Percentiles rank a stretch among this genome's conserved stretches.
phyloP scores from a whole-genome alignment of 202 grass and related monocot species.

The Brachypodium distachyon region DNA sequence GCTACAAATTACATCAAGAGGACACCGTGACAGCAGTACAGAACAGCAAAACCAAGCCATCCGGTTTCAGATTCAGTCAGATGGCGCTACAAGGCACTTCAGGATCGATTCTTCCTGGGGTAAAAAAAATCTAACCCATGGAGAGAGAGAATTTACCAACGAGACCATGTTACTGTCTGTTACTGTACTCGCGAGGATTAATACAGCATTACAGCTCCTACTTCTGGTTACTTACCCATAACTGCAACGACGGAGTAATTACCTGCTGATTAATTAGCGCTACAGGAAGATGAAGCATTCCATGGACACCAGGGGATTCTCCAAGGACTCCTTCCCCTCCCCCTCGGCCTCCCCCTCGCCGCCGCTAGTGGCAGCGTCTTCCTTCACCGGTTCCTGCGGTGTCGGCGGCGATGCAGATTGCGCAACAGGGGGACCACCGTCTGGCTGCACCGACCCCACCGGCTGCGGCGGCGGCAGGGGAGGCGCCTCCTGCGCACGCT shows the following conservation, averaged over 20 bases:
- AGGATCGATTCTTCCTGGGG: background rate
- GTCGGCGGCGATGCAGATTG: background rate
- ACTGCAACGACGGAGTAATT: background rate
- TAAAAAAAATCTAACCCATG: conserved; percentile 8
- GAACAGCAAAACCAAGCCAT: background rate
- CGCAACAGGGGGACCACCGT: background rate
- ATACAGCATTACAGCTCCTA: background rate
- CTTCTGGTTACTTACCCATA: conserved; percentile 18
- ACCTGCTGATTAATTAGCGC: background rate
- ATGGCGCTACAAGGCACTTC: background rate
- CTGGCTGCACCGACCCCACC: background rate
- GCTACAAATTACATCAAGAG: background rate
- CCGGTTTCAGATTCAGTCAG: background rate
- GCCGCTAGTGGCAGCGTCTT: background rate
- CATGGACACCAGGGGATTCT: conserved; percentile 80
- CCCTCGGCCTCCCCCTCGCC: background rate
- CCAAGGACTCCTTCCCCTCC: conserved; percentile 61
- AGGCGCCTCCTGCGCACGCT: background rate
- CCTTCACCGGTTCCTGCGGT: background rate
- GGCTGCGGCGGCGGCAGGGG: background rate
- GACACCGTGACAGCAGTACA: background rate
- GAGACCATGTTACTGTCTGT: background rate
- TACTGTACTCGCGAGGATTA: background rate
- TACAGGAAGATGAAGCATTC: conserved; percentile 97
- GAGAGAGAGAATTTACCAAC: background rate